Base-by-base conservation (phyloP, 495 filamentous ascomycete species). In the Tuber melanosporum region DNA sequence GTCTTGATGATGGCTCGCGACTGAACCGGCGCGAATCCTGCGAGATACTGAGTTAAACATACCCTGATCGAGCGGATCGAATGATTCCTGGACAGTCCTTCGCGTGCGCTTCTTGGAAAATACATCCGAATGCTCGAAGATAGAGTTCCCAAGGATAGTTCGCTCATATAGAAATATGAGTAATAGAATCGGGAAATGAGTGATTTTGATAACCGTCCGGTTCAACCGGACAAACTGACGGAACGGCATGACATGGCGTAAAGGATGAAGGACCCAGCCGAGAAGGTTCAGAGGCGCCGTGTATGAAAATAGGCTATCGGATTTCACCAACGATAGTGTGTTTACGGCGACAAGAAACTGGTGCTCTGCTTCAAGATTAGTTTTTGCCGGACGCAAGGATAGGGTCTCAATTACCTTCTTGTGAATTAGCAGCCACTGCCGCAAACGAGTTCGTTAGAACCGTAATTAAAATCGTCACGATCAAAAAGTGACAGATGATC, bases 261-360 rank as follows among this genome's bases (percentile, higher is more conserved):
- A 84, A 6, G 95, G 94, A 74, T 92, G 91, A 26, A 95, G 85
- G 4, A 93, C 77, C 94, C 94, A 98, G 46, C 92, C 93, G 73
- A 97, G 86, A 49, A 97, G 90, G 81, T 98, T 98, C 20, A 91
- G 90, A 0, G 94, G 94, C 1, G 93, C 92, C 75, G 97, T 87
- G 81, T 98, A 97, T 20, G 93, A 94, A 85, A 97, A 98, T 0
- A 97, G 86, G 0, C 93, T 92, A 82, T 98, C 94, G 36, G 93
- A 96, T 82, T 98, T 98, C 73, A 97, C 94, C 92, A 98, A 93
- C 6, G 94, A 95, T 52, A 97, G 94, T 9, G 93, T 94, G 79
- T 97, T 97, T 83, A 97, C 92, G 9, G 95, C 93, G 83, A 98
- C 96, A 6, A 97, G 85, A 81, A 97, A 97, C 49, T 80, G 80